A percentile compares a stretch with the other conserved stretches of the same genome.
Evolutionary conservation across 352 stramenopile genomes (phyloP).

Genomic region (Phytophthora aleatoria): DNA sequence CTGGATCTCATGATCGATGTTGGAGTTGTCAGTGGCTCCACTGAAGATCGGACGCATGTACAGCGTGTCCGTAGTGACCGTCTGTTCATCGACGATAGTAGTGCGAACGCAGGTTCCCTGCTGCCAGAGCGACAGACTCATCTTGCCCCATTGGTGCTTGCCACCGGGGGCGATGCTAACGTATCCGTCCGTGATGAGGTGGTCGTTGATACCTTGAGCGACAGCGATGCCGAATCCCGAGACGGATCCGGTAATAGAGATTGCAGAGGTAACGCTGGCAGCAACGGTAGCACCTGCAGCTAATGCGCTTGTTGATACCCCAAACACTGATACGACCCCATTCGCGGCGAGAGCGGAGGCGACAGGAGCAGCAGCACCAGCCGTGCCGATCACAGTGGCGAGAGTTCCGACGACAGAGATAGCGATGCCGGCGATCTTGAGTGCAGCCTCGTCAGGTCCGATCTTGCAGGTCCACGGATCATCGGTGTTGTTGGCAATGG

Average conservation of each 20-base stretch:
- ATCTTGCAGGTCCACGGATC: constrained; percentile 49
- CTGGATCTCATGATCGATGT: constrained; percentile 54
- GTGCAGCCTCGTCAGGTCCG: constrained; percentile 41
- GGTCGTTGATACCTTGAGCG: constrained; percentile 39
- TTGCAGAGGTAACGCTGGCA: constrained; percentile 19
- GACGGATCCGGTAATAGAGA: constrained; percentile 29
- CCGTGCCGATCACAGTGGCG: constrained; percentile 33
- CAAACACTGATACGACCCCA: constrained; percentile 38
- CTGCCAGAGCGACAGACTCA: constrained; percentile 56
- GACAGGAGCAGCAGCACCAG: constrained; percentile 34
- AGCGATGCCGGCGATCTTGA: constrained; percentile 43
- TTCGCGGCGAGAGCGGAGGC: constrained; percentile 32
- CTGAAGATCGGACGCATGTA: constrained; percentile 69
- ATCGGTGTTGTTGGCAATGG: constrained; percentile 50
- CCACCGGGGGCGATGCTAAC: constrained; percentile 37
- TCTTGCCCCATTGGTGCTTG: constrained; percentile 45
- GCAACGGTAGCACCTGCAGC: constrained; percentile 20
- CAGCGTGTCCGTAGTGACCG: constrained; percentile 43
- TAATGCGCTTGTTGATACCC: constrained; percentile 34
- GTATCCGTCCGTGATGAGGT: constrained; percentile 42
- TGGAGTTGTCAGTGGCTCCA: constrained; percentile 44
- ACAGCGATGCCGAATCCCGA: constrained; percentile 44
- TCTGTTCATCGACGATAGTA: constrained; percentile 40
- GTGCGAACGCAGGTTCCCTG: constrained; percentile 53
- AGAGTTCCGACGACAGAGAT: constrained; percentile 32